Base-by-base conservation (phyloP, 208 protist genomes). In the Leishmania guyanensis region DNA sequence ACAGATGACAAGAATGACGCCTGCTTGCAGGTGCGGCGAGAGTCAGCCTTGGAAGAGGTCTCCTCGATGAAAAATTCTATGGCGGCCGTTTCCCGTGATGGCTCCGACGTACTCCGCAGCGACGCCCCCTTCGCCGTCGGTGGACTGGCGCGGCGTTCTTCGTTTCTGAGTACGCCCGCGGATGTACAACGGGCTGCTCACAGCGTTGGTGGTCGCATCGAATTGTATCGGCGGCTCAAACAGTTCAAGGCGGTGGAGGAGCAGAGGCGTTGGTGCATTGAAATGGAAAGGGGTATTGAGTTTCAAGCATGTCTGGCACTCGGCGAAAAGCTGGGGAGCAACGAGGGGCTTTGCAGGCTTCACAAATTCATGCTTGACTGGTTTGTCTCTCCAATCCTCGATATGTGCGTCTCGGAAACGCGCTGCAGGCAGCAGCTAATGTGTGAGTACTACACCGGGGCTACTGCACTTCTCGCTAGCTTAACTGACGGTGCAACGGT, bases 361-460 rank as follows among this genome's bases (percentile, higher is more conserved):
- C 62, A 85, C 77, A 65, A 50, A n/a, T 64, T 73, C 65, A 79
- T 65, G 43, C 65, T 85, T 43, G 43, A 75, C 46, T 81, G 51
- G 36, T 81, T 76, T 79, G 48, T 70, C 3, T 56, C 62, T 4
- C 77, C 77, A 12, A 29, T 26, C 50, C 70, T 81, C 16, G 77
- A 81, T 10, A 22, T 85, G 26, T 81, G 60, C 51, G 62, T 85
- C 62, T 51, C 78, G 43, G 82, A 85, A 78, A 85, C 82, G 12
- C 53, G 76, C 29, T 50, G 48, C 29, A 72, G 82, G 4, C 82
- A 85, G 50, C 70, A 20, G 36, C 75, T 85, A 36, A 33, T 77
- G 0, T 53, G 39, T 26, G 77, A 85, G 33, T 82, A 68, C 74
- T 39, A 53, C 50, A 29, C 33, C 36, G 73, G 73, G 33, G 73